Evolutionary conservation across 169 alveolate genomes (phyloP).

Genomic region (Cryptosporidium ubiquitum): DNA sequence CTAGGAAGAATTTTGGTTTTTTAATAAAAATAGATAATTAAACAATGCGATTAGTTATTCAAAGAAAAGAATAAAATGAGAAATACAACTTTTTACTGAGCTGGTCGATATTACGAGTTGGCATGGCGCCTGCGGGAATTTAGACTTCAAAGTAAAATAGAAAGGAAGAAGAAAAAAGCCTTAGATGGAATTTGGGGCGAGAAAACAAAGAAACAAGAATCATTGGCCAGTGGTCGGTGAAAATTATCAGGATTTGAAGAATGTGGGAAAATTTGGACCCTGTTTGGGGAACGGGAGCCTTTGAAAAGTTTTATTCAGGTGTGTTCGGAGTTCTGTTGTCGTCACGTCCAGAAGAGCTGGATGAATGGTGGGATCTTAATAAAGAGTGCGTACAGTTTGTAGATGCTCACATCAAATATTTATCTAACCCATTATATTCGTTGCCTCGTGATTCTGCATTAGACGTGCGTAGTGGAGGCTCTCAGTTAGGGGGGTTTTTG

Average conservation of each 20-base stretch:
- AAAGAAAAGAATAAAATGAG: neutral
- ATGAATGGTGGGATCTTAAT: slow-evolving; percentile 67
- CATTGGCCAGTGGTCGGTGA: neutral
- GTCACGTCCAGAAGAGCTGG: slow-evolving; percentile 59
- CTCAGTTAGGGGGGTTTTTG: slow-evolving; percentile 6
- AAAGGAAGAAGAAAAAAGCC: neutral
- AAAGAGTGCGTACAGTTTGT: slow-evolving; percentile 39
- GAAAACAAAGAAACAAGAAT: neutral
- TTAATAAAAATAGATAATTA: too few relatives aligned
- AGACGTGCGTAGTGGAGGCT: neutral
- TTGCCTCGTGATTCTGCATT: slow-evolving; percentile 61
- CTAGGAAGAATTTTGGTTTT: too few relatives aligned
- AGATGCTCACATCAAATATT: slow-evolving; percentile 19
- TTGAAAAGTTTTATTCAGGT: slow-evolving; percentile 55
- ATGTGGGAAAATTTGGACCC: slow-evolving; percentile 72
- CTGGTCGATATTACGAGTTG: neutral
- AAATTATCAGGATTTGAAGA: neutral
- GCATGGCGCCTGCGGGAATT: slow-evolving; percentile 1
- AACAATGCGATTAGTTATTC: too few relatives aligned
- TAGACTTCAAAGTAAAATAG: neutral
- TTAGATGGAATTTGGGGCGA: neutral
- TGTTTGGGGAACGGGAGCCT: slow-evolving; percentile 72
- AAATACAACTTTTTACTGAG: neutral
- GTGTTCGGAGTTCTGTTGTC: slow-evolving; percentile 35
- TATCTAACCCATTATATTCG: slow-evolving; percentile 55